Conservation (phyloP, 345 rosid genomes). For the Kandelia obovata region DNA sequence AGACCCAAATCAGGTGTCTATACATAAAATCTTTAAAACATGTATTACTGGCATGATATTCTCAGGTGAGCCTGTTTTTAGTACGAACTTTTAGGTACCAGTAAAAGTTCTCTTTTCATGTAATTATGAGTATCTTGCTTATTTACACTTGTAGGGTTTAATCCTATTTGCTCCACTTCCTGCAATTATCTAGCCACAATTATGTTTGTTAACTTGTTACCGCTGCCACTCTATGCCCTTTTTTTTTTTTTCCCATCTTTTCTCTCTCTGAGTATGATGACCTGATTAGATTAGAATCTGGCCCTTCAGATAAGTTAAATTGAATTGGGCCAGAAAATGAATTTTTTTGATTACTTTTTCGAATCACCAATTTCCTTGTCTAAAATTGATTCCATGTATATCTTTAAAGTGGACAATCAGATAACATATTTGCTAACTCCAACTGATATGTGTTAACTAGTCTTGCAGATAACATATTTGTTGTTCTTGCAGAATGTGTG, state of each 20-base stretch:
- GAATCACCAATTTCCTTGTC: too few species aligned
- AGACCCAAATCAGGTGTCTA: background rate
- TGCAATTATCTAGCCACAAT: background rate
- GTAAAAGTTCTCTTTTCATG: background rate
- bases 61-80: background rate
- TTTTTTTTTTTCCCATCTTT: background rate
- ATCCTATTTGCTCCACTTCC: background rate
- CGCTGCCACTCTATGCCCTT: background rate
- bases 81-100: background rate
- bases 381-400: too few species aligned
- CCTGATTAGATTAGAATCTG: background rate
- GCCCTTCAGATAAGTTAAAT: background rate
- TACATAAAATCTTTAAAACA: background rate
- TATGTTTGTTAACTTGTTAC: background rate
- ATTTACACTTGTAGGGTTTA: too few species aligned
- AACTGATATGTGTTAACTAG: background rate
- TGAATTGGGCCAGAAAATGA: background rate
- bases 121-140: background rate
- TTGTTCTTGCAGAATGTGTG: conserved; percentile 49
- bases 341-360: too few species aligned
- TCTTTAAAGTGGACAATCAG: background rate
- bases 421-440: conserved; percentile 3
- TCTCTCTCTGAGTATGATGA: background rate
- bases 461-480: background rate
- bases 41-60: background rate